phyloP scores from a whole-genome alignment of 169 alveolate species.

The Plasmodium malariae region DNA sequence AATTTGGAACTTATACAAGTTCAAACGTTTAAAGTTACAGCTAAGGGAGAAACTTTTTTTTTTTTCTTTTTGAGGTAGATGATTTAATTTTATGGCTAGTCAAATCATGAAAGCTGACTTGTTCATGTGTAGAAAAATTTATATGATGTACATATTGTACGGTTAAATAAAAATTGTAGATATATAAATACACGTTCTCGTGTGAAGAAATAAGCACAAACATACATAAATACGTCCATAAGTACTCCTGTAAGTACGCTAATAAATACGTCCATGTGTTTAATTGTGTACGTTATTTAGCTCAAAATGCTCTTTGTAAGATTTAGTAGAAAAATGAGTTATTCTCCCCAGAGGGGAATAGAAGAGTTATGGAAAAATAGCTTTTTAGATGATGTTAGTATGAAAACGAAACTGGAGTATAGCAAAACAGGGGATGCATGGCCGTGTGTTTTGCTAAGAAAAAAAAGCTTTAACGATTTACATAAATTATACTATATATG shows the following conservation, averaged over 20 bases:
- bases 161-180: too few species aligned
- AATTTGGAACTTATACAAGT: too few species aligned
- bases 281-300: background rate
- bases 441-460: slow-evolving; percentile 89
- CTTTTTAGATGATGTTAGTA: slow-evolving; percentile 80
- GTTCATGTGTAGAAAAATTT: too few species aligned
- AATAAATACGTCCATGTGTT: too few species aligned
- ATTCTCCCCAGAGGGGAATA: slow-evolving; percentile 84
- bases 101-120: too few species aligned
- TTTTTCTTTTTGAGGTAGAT: too few species aligned
- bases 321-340: slow-evolving; percentile 2
- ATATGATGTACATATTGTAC: too few species aligned
- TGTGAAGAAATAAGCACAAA: too few species aligned
- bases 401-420: slow-evolving; percentile 77
- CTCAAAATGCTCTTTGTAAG: slow-evolving; percentile 5
- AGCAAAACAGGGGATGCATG: slow-evolving; percentile 90
- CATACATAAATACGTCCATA: background rate
- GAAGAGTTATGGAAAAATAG: slow-evolving; percentile 87
- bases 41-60: too few species aligned
- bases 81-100: too few species aligned
- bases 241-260: background rate
- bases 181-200: too few species aligned
- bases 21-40: too few species aligned
- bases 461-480: slow-evolving; percentile 88
- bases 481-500: slow-evolving; percentile 88